Conservation (phyloP, 2,329 filamentous ascomycete species). For the Xylaria sp. region DNA sequence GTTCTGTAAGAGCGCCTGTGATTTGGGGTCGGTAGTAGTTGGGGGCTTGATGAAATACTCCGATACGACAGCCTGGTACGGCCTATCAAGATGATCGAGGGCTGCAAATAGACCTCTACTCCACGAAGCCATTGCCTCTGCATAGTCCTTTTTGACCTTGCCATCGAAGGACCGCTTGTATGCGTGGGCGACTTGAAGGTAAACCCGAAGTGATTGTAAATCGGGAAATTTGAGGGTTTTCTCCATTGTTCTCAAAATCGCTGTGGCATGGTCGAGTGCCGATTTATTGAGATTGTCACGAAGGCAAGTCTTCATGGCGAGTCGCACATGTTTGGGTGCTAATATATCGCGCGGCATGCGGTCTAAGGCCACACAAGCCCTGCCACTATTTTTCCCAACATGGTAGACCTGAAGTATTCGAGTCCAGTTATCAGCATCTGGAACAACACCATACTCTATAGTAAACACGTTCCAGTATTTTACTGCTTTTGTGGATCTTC, state of each 20-base stretch:
- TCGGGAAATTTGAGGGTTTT: conserved; percentile 53
- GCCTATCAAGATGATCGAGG: conserved; percentile 57
- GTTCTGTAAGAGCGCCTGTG: not conserved
- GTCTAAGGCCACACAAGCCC: conserved; percentile 64
- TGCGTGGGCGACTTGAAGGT: conserved; percentile 61
- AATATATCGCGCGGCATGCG: conserved; percentile 55
- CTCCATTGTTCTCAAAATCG: conserved; percentile 70
- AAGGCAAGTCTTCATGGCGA: conserved; percentile 75
- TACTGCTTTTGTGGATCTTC: conserved; percentile 65
- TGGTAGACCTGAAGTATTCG: conserved; percentile 72
- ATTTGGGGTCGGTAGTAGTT: not conserved
- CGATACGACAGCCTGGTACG: conserved; percentile 44
- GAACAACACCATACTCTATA: conserved; percentile 62
- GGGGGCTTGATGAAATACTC: conserved; percentile 17
- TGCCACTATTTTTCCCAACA: conserved; percentile 67
- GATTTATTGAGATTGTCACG: conserved; percentile 79
- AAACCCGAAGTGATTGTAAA: conserved; percentile 56
- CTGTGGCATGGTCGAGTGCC: conserved; percentile 67
- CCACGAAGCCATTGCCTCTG: conserved; percentile 51
- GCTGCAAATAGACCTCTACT: conserved; percentile 58
- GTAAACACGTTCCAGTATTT: conserved; percentile 82
- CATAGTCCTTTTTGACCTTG: conserved; percentile 37
- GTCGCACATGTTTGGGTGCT: conserved; percentile 64
- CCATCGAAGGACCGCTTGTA: conserved; percentile 49
- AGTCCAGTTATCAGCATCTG: conserved; percentile 75